Conservation (phyloP, 129 eudicot genomes). For the Ambrosia artemisiifolia region DNA sequence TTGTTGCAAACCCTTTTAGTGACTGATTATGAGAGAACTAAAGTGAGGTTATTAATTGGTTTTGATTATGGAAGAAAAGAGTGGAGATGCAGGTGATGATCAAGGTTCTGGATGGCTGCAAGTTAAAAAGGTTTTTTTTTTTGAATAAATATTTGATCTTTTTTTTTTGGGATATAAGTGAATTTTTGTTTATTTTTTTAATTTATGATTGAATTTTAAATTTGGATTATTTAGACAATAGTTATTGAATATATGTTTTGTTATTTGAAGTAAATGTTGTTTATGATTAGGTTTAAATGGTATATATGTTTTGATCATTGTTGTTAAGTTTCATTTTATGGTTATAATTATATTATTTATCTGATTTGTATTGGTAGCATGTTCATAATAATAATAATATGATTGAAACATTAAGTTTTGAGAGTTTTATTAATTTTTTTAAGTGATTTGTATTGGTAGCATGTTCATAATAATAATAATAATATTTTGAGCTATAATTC, state of each 20-base stretch:
- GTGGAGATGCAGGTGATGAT: constrained; percentile 52
- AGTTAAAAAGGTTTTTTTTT: constrained; percentile 76
- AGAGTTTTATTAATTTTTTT: neutral
- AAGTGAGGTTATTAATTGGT: constrained; percentile 18
- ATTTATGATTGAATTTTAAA: neutral
- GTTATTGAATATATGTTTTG: constrained; percentile 6
- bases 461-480: neutral
- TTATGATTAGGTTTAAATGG: constrained; percentile 10
- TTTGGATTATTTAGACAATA: neutral
- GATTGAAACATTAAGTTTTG: constrained; percentile 13
- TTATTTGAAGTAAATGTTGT: constrained; percentile 5
- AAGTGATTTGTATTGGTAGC: neutral
- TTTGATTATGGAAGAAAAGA: constrained; percentile 48
- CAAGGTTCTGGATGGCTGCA: constrained; percentile 96
- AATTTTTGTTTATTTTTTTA: constrained; percentile 9
- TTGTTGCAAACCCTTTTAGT: constrained; percentile 8
- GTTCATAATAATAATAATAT: too few relatives aligned
- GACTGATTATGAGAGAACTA: constrained; percentile 21
- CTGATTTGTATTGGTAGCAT: neutral
- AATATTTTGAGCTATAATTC: neutral
- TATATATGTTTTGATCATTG: neutral
- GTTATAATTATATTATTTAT: neutral
- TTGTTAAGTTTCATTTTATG: constrained; percentile 13
- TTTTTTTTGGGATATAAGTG: neutral
- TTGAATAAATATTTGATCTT: neutral